phyloP scores from a whole-genome alignment of 306 rosid genomes.

The Echinosophora koreensis region DNA sequence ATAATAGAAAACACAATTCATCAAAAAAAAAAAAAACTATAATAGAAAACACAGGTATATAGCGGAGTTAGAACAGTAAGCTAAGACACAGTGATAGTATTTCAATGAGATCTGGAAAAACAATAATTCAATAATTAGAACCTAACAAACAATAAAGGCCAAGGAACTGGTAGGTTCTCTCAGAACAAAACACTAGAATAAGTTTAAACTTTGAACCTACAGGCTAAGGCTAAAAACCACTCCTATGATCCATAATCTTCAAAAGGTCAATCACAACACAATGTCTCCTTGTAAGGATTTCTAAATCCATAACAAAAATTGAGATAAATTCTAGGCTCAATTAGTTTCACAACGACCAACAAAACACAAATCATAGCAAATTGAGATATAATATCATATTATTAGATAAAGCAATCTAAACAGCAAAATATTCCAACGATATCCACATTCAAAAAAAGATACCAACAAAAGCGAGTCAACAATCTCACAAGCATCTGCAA shows the following conservation, averaged over 20 bases:
- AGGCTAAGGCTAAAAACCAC: not conserved
- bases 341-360: too few relatives aligned
- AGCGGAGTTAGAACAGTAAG: not conserved
- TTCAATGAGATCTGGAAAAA: constrained; percentile 6
- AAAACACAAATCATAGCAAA: too few relatives aligned
- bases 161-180: constrained; percentile 14
- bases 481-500: constrained; percentile 38
- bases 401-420: not conserved
- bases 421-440: not conserved
- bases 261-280: not conserved
- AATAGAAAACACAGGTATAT: not conserved
- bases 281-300: too few relatives aligned
- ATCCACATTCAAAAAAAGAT: too few relatives aligned
- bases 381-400: not conserved
- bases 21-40: too few relatives aligned
- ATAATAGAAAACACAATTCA: too few relatives aligned
- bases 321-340: too few relatives aligned
- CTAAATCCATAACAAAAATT: too few relatives aligned
- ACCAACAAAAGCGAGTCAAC: constrained; percentile 41
- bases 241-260: constrained; percentile 29
- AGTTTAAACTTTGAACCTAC: constrained; percentile 35
- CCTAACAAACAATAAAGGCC: not conserved
- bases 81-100: not conserved
- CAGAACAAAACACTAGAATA: not conserved
- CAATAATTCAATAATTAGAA: constrained; percentile 17